Conservation (phyloP, 2,329 filamentous ascomycete genomes). For the Monilinia fructigena region DNA sequence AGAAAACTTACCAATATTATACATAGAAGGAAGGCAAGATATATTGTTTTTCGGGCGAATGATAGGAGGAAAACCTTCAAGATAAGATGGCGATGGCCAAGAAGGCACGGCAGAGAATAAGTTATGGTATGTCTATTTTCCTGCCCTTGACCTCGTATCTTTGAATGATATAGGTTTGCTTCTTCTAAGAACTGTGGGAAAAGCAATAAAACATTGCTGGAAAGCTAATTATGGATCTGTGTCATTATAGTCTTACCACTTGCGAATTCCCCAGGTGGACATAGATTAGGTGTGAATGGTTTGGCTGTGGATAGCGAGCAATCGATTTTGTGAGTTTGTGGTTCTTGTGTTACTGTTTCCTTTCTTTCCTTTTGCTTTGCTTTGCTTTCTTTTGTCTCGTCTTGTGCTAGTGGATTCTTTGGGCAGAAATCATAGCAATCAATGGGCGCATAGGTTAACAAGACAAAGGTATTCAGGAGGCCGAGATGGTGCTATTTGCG, state of each 20-base stretch:
- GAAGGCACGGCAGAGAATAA: conserved; percentile 68
- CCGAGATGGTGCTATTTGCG: conserved; percentile 91
- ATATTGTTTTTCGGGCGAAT: background rate
- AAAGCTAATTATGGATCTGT: background rate
- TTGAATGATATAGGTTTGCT: background rate
- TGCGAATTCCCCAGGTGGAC: conserved; percentile 74
- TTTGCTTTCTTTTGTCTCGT: background rate
- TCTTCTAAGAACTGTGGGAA: background rate
- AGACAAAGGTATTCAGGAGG: conserved; percentile 81
- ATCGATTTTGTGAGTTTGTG: conserved; percentile 69
- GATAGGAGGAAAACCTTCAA: background rate
- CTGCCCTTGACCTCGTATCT: background rate
- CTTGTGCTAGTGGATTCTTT: conserved; percentile 20
- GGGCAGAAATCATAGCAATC: background rate
- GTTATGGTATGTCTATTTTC: conserved; percentile 55
- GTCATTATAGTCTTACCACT: conserved; percentile 62
- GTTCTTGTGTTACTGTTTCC: background rate
- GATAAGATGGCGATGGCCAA: conserved; percentile 53
- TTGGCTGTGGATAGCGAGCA: conserved; percentile 81
- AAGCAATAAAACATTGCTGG: conserved; percentile 17
- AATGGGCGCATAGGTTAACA: conserved; percentile 25
- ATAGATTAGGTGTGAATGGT: conserved; percentile 92
- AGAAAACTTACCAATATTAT: conserved; percentile 1
- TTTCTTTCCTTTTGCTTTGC: background rate
- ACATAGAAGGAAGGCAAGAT: background rate